Evolutionary conservation across 441 rosid genomes (phyloP).

Genomic region (Arabidopsis lyrata): DNA sequence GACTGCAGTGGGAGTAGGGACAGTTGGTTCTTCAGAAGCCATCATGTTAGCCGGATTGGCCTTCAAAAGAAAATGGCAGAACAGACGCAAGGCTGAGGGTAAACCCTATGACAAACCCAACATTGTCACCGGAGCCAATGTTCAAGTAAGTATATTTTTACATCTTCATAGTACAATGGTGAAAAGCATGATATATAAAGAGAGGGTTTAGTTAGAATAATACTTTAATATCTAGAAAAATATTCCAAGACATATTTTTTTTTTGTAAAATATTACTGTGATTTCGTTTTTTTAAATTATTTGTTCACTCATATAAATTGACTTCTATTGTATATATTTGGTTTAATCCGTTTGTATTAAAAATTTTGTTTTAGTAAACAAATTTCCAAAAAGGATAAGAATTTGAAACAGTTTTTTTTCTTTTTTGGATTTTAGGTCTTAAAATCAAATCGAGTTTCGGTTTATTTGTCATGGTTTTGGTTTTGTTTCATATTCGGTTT

Average conservation of each 20-base stretch:
- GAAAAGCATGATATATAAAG: neutral
- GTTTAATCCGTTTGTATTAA: neutral
- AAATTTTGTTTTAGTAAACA: neutral
- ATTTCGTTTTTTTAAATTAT: no score
- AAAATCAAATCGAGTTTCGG: neutral
- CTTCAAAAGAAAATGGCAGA: slow-evolving; percentile 61
- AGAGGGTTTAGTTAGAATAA: neutral
- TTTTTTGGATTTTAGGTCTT: no score
- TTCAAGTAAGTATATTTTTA: slow-evolving; percentile 45
- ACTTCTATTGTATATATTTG: no score
- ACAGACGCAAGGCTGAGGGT: slow-evolving; percentile 56
- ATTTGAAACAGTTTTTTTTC: neutral
- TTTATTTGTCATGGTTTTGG: neutral
- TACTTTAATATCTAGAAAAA: neutral
- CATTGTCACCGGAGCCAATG: slow-evolving; percentile 65
- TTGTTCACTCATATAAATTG: no score
- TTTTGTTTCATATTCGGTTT: neutral
- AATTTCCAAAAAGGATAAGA: neutral
- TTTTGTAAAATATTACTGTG: no score
- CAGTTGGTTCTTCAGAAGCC: slow-evolving; percentile 55
- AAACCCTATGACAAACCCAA: slow-evolving; percentile 61
- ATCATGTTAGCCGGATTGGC: slow-evolving; percentile 63
- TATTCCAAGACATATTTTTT: neutral
- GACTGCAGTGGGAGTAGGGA: slow-evolving; percentile 49
- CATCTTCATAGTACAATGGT: neutral